Evolutionary conservation across 257 asterid species (phyloP).

Genomic region (Salvia rosmarinus): DNA sequence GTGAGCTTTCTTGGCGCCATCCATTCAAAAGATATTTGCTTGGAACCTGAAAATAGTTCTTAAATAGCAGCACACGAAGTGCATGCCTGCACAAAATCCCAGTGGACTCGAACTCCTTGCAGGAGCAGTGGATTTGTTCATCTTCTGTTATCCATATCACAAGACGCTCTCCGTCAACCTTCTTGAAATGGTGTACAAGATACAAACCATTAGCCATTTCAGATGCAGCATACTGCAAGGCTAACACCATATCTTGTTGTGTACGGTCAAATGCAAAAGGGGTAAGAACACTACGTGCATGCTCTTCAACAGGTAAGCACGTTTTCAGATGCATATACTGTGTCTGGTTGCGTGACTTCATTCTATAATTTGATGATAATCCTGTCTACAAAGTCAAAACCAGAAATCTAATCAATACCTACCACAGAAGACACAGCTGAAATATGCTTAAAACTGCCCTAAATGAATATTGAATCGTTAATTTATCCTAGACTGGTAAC

Average conservation of each 20-base stretch:
- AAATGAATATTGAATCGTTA: conserved; percentile 10
- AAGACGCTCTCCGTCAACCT: conserved; percentile 59
- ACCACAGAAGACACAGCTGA: background rate
- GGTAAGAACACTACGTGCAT: conserved; percentile 55
- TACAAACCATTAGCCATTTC: conserved; percentile 65
- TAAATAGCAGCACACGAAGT: conserved; percentile 55
- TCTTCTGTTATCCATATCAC: conserved; percentile 66
- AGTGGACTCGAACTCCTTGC: conserved; percentile 68
- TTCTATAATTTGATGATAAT: conserved; percentile 40
- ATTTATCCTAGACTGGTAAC: background rate
- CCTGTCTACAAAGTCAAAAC: conserved; percentile 48
- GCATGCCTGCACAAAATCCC: conserved; percentile 79
- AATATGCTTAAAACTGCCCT: background rate
- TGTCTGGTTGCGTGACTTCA: conserved; percentile 43
- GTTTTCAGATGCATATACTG: conserved; percentile 59
- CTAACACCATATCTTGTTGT: conserved; percentile 59
- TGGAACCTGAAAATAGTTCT: conserved; percentile 71
- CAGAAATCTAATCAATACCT: conserved; percentile 16
- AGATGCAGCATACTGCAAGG: conserved; percentile 64
- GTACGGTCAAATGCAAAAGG: conserved; percentile 53
- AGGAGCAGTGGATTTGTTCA: conserved; percentile 69
- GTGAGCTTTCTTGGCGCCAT: conserved; percentile 62
- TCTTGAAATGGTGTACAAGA: conserved; percentile 63
- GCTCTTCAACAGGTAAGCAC: conserved; percentile 66
- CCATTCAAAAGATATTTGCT: conserved; percentile 56